Evolutionary conservation across 371 early-diverging fungal genomes (phyloP).

Genomic region (Mortierella sp.): DNA sequence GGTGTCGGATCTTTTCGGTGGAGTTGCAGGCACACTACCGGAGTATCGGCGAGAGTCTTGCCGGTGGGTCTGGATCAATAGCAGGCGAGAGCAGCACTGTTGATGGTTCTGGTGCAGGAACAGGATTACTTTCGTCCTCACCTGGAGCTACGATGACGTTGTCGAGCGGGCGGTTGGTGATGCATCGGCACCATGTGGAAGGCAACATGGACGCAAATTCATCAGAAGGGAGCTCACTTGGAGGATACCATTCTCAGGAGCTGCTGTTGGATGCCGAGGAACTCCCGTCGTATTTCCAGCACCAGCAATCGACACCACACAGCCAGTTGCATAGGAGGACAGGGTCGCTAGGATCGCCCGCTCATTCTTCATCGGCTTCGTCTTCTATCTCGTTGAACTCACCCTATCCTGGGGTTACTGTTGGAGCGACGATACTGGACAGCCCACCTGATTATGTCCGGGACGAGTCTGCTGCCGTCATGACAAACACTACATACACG

Average conservation of each 20-base stretch:
- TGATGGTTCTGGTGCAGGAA: not conserved
- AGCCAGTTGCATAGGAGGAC: constrained; percentile 31
- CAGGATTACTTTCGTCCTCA: not conserved
- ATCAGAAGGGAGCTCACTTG: constrained; percentile 16
- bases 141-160: not conserved
- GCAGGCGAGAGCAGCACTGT: not conserved
- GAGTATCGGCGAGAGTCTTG: constrained; percentile 47
- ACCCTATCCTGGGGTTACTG: constrained; percentile 10
- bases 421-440: constrained; percentile 5
- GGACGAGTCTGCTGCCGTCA: not conserved
- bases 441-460: constrained; percentile 55
- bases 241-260: constrained; percentile 32
- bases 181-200: constrained; percentile 42
- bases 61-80: constrained; percentile 13
- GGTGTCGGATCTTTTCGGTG: constrained; percentile 47
- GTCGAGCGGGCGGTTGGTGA: not conserved
- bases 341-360: constrained; percentile 43
- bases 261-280: constrained; percentile 33
- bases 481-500: not conserved
- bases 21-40: constrained; percentile 49
- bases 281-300: constrained; percentile 49
- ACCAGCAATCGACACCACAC: constrained; percentile 18
- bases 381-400: constrained; percentile 46
- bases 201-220: constrained; percentile 24
- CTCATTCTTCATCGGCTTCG: constrained; percentile 46